phyloP scores from a whole-genome alignment of 1,139 yeast species.

The Citeromyces hawaiiensis region DNA sequence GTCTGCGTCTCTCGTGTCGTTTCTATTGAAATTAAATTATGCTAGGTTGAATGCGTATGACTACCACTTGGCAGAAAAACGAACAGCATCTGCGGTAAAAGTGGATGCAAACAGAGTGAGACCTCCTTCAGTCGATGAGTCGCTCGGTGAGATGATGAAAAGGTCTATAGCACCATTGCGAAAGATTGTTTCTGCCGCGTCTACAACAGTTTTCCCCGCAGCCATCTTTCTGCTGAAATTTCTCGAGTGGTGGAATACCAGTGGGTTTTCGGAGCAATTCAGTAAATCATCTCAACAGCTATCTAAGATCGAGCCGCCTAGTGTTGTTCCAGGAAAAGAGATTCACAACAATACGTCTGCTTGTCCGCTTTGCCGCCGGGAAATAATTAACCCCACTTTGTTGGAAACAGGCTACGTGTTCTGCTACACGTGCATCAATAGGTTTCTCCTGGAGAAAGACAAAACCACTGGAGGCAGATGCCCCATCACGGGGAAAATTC shows the following conservation, averaged over 20 bases:
- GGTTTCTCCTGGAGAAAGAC: constrained; percentile 31
- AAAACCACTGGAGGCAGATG: constrained; percentile 57
- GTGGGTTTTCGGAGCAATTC: constrained; percentile 35
- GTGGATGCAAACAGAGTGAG: constrained; percentile 19
- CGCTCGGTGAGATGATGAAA: constrained; percentile 19
- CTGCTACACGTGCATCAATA: constrained; percentile 78
- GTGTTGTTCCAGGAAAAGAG: constrained; percentile 1
- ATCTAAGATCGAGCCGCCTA: constrained; percentile 3
- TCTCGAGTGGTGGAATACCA: constrained; percentile 90
- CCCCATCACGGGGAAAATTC: constrained; percentile 66
- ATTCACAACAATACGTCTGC: constrained; percentile 12
- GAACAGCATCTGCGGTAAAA: constrained; percentile 6
- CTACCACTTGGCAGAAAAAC: constrained; percentile 33
- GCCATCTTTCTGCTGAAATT: constrained; percentile 79
- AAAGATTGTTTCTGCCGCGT: constrained; percentile 20
- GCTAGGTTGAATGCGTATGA: constrained; percentile 58
- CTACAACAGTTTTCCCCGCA: constrained; percentile 58
- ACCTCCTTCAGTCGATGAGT: constrained; percentile 42
- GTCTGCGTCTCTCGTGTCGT: constrained; percentile 53
- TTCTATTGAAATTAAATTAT: constrained; percentile 50
- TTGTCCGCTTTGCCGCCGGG: constrained; percentile 67
- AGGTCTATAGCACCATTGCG: constrained; percentile 27
- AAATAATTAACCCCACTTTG: constrained; percentile 66
- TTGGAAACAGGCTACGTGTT: constrained; percentile 88
- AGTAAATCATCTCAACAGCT: constrained; percentile 5